Evolutionary conservation across 1,284 basidiomycete species (phyloP).

Genomic region (Cutaneotrichosporon dermatis): DNA sequence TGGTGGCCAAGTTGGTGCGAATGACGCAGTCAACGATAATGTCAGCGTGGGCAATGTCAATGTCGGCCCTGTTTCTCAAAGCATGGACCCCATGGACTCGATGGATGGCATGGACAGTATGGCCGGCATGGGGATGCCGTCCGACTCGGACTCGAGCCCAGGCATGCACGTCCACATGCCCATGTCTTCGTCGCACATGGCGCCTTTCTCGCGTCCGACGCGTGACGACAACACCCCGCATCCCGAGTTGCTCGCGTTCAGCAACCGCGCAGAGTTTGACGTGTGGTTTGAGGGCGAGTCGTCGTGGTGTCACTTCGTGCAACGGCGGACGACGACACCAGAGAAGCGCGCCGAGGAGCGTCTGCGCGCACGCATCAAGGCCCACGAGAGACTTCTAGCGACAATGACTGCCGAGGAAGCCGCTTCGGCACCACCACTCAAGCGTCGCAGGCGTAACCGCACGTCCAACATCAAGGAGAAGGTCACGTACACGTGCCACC

Average conservation of each 20-base stretch:
- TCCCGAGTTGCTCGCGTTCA: slow-evolving; percentile 33
- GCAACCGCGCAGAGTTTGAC: slow-evolving; percentile 30
- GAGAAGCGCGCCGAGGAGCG: slow-evolving; percentile 44
- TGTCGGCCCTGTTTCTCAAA: background rate
- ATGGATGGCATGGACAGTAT: too few relatives aligned
- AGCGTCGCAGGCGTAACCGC: slow-evolving; percentile 36
- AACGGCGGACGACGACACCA: slow-evolving; percentile 43
- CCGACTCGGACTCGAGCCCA: too few relatives aligned
- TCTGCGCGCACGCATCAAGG: slow-evolving; percentile 38
- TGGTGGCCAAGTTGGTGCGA: background rate
- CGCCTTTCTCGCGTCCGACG: slow-evolving; percentile 31
- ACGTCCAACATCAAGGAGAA: slow-evolving; percentile 40
- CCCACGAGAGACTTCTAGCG: slow-evolving; percentile 30
- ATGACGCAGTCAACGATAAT: too few relatives aligned
- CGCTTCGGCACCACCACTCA: slow-evolving; percentile 33
- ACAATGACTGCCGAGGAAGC: slow-evolving; percentile 37
- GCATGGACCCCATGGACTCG: background rate
- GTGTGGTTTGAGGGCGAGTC: slow-evolving; percentile 42
- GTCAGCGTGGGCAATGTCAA: too few relatives aligned
- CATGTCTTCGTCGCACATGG: slow-evolving; percentile 18
- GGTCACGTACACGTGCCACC: slow-evolving; percentile 47
- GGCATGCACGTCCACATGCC: slow-evolving; percentile 1
- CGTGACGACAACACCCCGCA: slow-evolving; percentile 33
- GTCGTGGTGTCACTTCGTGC: slow-evolving; percentile 48
- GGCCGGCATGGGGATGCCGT: too few relatives aligned